Evolutionary conservation across 2,329 filamentous ascomycete species (phyloP).

Genomic region (Penicillium sp.): DNA sequence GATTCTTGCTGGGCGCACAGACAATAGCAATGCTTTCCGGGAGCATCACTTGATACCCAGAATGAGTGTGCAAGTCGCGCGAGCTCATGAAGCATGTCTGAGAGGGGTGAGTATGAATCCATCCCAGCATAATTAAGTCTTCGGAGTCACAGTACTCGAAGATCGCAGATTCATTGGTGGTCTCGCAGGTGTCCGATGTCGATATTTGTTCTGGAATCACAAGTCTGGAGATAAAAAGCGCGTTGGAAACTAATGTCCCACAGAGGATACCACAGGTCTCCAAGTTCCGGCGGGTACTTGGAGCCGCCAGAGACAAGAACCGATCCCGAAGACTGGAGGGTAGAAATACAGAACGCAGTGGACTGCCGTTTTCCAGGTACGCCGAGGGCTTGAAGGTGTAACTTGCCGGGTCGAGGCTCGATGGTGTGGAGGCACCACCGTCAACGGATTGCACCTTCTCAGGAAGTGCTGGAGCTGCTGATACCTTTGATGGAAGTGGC

Average conservation of each 20-base stretch:
- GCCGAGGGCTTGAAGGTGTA: slow-evolving; percentile 82
- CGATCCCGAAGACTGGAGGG: slow-evolving; percentile 70
- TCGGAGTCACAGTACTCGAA: slow-evolving; percentile 88
- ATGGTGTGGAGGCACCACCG: slow-evolving; percentile 12
- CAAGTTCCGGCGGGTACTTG: slow-evolving; percentile 78
- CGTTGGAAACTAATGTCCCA: slow-evolving; percentile 87
- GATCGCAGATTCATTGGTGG: slow-evolving; percentile 77
- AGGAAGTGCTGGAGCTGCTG: slow-evolving; percentile 25
- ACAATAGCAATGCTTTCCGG: slow-evolving; percentile 96
- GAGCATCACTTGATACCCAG: slow-evolving; percentile 94
- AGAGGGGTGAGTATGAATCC: slow-evolving; percentile 97
- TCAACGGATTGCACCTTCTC: slow-evolving; percentile 24
- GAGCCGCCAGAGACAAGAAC: slow-evolving; percentile 72
- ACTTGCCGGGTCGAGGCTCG: slow-evolving; percentile 49
- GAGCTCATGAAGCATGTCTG: slow-evolving; percentile 99
- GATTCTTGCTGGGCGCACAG: slow-evolving; percentile 76
- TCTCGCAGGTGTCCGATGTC: slow-evolving; percentile 93
- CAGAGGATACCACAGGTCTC: slow-evolving; percentile 96
- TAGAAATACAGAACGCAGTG: slow-evolving; percentile 84
- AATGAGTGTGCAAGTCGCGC: slow-evolving; percentile 88
- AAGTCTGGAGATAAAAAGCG: slow-evolving; percentile 84
- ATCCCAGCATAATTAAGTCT: slow-evolving; percentile 83
- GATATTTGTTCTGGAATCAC: slow-evolving; percentile 88
- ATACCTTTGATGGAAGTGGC: slow-evolving; percentile 27
- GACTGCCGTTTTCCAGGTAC: slow-evolving; percentile 84